Percentiles rank a stretch among this genome's conserved stretches.
phyloP scores from a whole-genome alignment of 352 stramenopile species.

The Phytophthora capsici region DNA sequence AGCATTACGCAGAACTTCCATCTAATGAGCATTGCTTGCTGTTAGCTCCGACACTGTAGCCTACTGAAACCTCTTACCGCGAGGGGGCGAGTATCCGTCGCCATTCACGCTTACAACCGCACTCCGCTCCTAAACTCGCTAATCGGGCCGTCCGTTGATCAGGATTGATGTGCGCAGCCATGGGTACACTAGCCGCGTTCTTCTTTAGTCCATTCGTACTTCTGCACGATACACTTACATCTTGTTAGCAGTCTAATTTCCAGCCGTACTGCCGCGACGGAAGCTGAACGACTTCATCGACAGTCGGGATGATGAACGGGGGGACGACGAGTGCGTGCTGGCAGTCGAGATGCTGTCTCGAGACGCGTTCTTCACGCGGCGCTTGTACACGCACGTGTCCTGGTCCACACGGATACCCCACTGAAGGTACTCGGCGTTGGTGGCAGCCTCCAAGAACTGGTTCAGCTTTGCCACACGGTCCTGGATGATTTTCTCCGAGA shows the following conservation, averaged over 20 bases:
- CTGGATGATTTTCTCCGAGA: conserved; percentile 80
- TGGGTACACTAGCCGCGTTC: conserved; percentile 22
- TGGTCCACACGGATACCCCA: conserved; percentile 81
- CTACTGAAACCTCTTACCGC: conserved; percentile 12
- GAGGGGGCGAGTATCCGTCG: conserved; percentile 21
- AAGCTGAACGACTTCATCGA: conserved; percentile 82
- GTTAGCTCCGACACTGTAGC: conserved; percentile 29
- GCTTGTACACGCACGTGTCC: conserved; percentile 80
- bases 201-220: conserved; percentile 24
- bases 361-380: conserved; percentile 61
- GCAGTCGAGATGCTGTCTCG: conserved; percentile 52
- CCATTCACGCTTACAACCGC: conserved; percentile 13
- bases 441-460: conserved; percentile 77
- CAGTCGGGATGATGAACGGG: conserved; percentile 62
- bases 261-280: conserved; percentile 62
- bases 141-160: conserved; percentile 15
- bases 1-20: conserved; percentile 43
- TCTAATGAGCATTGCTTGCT: conserved; percentile 39
- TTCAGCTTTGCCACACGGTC: conserved; percentile 76
- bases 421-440: conserved; percentile 76
- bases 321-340: conserved; percentile 57
- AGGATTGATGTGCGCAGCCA: conserved; percentile 10
- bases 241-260: conserved; percentile 43
- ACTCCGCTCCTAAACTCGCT: conserved; percentile 32
- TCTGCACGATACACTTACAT: conserved; percentile 39